Conservation (phyloP, 129 eudicot species). For the Oenanthe sinensis region DNA sequence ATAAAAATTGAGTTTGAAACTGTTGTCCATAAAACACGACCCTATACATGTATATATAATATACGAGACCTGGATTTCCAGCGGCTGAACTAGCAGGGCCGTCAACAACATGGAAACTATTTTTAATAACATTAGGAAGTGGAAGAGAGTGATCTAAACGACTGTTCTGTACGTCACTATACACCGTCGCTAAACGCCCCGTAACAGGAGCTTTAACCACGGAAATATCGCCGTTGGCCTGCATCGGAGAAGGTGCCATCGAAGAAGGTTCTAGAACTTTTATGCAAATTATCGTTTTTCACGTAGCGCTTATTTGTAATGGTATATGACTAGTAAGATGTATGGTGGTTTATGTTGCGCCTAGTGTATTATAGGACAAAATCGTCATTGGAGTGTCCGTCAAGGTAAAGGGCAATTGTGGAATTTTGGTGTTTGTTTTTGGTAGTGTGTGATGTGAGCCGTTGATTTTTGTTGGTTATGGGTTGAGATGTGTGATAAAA, state of each 20-base stretch:
- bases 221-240: conserved; percentile 42
- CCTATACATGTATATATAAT: too few species aligned
- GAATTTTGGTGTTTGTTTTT: background rate
- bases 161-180: conserved; percentile 92
- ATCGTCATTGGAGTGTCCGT: conserved; percentile 16
- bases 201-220: conserved; percentile 26
- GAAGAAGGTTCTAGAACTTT: background rate
- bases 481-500: background rate
- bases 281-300: background rate
- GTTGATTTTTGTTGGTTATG: background rate
- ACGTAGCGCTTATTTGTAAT: background rate
- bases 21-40: too few species aligned
- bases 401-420: background rate
- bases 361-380: too few species aligned
- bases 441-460: background rate
- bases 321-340: too few species aligned
- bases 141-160: conserved; percentile 84
- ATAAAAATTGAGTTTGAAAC: too few species aligned
- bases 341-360: too few species aligned
- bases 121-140: conserved; percentile 58
- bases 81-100: conserved; percentile 86
- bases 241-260: conserved; percentile 49
- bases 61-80: conserved; percentile 68
- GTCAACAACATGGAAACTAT: conserved; percentile 51
- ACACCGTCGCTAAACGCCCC: conserved; percentile 61